A percentile compares a stretch with the other conserved stretches of the same genome.
phyloP scores from a whole-genome alignment of 441 rosid species.

The Corymbia calophylla region DNA sequence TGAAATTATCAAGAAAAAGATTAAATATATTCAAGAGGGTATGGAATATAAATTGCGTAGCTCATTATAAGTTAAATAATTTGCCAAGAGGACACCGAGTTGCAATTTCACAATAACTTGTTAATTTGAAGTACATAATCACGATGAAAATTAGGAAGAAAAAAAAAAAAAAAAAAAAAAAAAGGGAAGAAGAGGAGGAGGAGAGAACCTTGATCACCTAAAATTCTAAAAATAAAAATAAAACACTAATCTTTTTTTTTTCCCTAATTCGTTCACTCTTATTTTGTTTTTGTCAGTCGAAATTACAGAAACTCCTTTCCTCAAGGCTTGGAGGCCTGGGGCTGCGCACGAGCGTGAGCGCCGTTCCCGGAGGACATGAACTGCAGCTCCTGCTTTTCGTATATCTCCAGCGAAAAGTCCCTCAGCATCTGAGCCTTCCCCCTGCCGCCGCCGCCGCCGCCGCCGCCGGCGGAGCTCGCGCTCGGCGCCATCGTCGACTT shows the following conservation, averaged over 20 bases:
- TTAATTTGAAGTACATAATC: background rate
- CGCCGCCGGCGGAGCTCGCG: constrained; percentile 15
- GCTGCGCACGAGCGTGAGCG: background rate
- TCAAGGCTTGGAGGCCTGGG: background rate
- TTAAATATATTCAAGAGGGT: background rate
- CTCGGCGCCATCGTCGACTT: constrained; percentile 44
- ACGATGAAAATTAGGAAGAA: background rate
- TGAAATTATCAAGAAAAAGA: background rate
- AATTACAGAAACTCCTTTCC: background rate
- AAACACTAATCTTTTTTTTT: background rate
- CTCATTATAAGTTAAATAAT: background rate
- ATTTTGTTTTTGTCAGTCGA: background rate
- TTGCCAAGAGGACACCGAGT: background rate
- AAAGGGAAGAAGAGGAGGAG: background rate
- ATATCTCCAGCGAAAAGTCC: constrained; percentile 44
- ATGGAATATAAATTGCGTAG: too few species aligned
- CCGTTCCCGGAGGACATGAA: constrained; percentile 21
- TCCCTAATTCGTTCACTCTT: background rate
- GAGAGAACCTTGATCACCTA: background rate
- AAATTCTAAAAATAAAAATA: background rate
- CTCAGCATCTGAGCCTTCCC: constrained; percentile 36
- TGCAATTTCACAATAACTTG: background rate
- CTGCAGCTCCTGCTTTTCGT: constrained; percentile 41
- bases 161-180: too few species aligned
- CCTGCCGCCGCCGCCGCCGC: background rate